These are phyloP conservation scores for Arabidopsis hybrid DNA, from an alignment of 441 rosid species.

Conservation along the genomic window DNA sequence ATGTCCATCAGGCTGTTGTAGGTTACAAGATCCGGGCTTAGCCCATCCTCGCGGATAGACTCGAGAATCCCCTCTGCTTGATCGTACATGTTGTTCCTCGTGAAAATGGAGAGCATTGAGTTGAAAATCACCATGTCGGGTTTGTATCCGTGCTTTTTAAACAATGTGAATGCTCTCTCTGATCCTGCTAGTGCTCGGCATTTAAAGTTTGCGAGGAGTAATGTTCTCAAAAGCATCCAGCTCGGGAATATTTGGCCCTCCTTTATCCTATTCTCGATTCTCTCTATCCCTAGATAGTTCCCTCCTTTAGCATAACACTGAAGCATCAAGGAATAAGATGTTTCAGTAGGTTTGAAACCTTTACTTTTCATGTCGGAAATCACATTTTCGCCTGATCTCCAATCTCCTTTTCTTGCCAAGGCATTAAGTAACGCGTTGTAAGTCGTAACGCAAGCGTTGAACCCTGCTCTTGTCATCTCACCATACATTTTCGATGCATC, in stretches of 20 bases:
- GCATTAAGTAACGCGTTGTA: conserved; percentile 91
- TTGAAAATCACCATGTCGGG: conserved; percentile 85
- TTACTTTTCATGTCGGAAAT: conserved; percentile 72
- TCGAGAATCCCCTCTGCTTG: conserved; percentile 63
- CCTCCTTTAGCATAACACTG: conserved; percentile 85
- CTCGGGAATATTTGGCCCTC: conserved; percentile 78
- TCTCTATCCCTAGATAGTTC: conserved; percentile 67
- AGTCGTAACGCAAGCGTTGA: conserved; percentile 75
- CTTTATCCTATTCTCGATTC: conserved; percentile 66
- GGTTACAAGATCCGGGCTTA: conserved; percentile 81
- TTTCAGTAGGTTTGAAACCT: conserved; percentile 80
- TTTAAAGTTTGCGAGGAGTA: conserved; percentile 71
- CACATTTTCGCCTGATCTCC: conserved; percentile 76
- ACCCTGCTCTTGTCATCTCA: conserved; percentile 82
- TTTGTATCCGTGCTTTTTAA: conserved; percentile 68
- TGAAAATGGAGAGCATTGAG: conserved; percentile 75
- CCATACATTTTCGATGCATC: conserved; percentile 71
- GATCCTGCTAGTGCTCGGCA: conserved; percentile 68
- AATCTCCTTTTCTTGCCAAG: conserved; percentile 82
- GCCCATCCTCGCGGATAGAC: conserved; percentile 60
- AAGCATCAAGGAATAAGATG: conserved; percentile 76
- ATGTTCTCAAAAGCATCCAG: conserved; percentile 93
- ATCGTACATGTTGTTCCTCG: conserved; percentile 70
- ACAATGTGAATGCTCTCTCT: conserved; percentile 72
- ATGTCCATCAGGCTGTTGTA: conserved; percentile 92